phyloP scores from a whole-genome alignment of 2,329 filamentous ascomycete species.

The Trichoderma semiorbis region DNA sequence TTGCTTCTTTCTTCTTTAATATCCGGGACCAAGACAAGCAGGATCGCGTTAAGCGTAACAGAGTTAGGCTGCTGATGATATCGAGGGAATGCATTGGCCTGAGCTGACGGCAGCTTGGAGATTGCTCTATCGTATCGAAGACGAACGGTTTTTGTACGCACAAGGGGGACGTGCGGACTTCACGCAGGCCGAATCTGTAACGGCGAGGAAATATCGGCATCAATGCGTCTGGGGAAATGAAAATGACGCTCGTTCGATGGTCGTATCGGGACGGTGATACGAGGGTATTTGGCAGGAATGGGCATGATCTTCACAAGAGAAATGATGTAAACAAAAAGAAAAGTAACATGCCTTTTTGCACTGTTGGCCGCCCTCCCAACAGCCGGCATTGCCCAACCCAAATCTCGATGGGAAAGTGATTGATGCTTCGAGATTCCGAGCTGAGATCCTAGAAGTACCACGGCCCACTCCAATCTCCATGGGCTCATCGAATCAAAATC shows the following conservation, averaged over 20 bases:
- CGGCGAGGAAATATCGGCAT: neutral
- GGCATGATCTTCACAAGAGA: neutral
- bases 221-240: constrained; percentile 3
- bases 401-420: neutral
- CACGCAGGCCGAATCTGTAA: neutral
- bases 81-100: neutral
- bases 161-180: neutral
- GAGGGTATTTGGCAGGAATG: neutral
- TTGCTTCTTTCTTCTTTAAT: neutral
- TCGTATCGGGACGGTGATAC: neutral
- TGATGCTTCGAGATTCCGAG: neutral
- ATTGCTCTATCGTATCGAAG: neutral
- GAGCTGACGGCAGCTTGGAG: neutral
- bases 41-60: neutral
- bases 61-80: neutral
- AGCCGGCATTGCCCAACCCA: neutral
- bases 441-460: neutral
- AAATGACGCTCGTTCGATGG: neutral
- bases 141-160: neutral
- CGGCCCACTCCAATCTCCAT: neutral
- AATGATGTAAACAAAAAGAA: neutral
- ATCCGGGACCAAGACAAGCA: neutral
- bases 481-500: neutral
- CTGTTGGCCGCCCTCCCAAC: neutral
- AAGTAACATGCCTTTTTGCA: neutral